Evolutionary conservation across 208 protist genomes (phyloP), one percentile per base, ranked within the genome.

Genomic region (Leishmania guyanensis): DNA sequence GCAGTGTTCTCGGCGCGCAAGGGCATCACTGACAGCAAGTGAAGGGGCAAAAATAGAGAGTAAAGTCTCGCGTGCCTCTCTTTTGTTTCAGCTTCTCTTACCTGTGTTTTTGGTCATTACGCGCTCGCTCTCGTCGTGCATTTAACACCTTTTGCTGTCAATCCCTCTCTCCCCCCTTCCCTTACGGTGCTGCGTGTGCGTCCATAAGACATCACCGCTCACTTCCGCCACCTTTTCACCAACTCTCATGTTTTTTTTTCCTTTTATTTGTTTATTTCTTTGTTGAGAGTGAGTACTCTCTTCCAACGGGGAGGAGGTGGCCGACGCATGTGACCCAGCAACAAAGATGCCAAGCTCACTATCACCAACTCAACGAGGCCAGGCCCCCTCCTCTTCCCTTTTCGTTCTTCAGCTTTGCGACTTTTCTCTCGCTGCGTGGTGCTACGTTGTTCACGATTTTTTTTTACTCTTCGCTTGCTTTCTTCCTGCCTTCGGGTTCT

Each of bases 31-130:
- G 36, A n/a, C 4, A 12, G 29, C 14, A 73, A 53, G 39, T 39
- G 65, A 70, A 70, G 4, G 33, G 29, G 36, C 33, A 33, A 20
- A 33, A 5, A 12, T 46, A 14, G 65, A 20, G 65, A 17, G 29
- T 46, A 14, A 64, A 64, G 36, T 16, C 65, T 70, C 65, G 22
- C 65, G 36, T 46, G 36, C 8, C 60, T 12, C 56, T 74, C 77
- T 74, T 78, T 36, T 77, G 50, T 56, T 62, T 83, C 36, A 66
- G 16, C 76, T 60, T 62, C 48, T 56, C 54, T 50, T 5, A 39
- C 29, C 62, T 8, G n/a, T 20, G 60, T 9, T 39, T n/a, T 39
- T n/a, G 46, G 29, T 5, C 62, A 29, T 39, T 4, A 9, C 22
- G 62, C n/a, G 62, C 62, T 39, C 26, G 62, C 12, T 29, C 62